Evolutionary conservation across 2,329 filamentous ascomycete genomes (phyloP).

Genomic region (Penicillium psychrosexuale): DNA sequence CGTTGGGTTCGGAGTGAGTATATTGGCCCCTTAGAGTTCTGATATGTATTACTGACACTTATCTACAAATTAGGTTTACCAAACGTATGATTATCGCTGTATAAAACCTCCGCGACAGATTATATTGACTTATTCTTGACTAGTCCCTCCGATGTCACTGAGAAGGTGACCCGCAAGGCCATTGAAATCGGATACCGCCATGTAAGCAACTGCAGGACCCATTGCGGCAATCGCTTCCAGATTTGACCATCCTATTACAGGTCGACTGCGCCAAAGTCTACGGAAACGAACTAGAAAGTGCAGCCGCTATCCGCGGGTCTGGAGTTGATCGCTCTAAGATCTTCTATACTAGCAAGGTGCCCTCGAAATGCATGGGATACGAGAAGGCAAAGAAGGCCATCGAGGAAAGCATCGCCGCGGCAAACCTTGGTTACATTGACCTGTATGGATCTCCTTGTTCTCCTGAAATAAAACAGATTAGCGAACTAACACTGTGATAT

Average conservation of each 20-base stretch:
- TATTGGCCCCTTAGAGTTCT: background rate
- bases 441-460: slow-evolving; percentile 44
- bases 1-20: slow-evolving; percentile 43
- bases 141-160: slow-evolving; percentile 56
- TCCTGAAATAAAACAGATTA: background rate
- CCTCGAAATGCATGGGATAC: slow-evolving; percentile 56
- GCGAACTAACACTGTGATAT: slow-evolving; percentile 4
- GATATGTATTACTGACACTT: slow-evolving; percentile 9
- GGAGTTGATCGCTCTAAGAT: slow-evolving; percentile 54
- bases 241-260: slow-evolving; percentile 25
- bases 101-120: background rate
- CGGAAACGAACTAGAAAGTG: slow-evolving; percentile 56
- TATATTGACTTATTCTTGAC: background rate
- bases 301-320: slow-evolving; percentile 51
- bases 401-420: slow-evolving; percentile 59
- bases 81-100: slow-evolving; percentile 32
- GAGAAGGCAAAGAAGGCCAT: slow-evolving; percentile 63
- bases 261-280: slow-evolving; percentile 59
- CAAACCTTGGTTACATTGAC: slow-evolving; percentile 65
- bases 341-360: slow-evolving; percentile 64
- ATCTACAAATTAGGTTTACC: slow-evolving; percentile 33
- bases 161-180: slow-evolving; percentile 57
- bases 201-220: slow-evolving; percentile 33
- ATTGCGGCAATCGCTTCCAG: background rate
- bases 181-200: slow-evolving; percentile 57